Evolutionary conservation across 2,329 filamentous ascomycete species (phyloP), one percentile per base, ranked within the genome.

Genomic region (Colletotrichum sp.): DNA sequence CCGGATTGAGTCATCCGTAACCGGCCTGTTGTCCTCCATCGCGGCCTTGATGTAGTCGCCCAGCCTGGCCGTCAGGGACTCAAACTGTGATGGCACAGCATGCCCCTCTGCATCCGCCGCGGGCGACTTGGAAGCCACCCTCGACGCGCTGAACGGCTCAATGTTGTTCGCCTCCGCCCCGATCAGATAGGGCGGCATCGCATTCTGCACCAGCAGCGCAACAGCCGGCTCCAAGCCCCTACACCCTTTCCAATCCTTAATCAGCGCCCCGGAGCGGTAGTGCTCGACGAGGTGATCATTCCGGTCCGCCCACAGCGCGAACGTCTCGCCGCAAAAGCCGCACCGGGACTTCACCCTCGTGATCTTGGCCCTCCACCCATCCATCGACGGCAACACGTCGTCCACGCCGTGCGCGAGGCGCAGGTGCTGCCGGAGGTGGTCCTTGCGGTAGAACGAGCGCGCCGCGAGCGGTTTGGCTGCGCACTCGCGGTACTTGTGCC

Each of bases 31-130:
- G 3, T 28, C 1, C 13, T 28, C 24, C 21, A 59, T 59, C n/a
- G 21, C 55, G 16, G 24, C 7, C 26, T 28, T 59, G 0, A 59
- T 6, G 24, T 59, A 59, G 16, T 59, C 55, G 21, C 55, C 55
- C 12, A 57, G 52, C 15, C 55, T 59, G 0, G 55, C 55, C 15
- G 55, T 59, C 21, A 28, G 55, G 7, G 55, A 28, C 26, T 59
- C 55, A 16, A 59, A 59, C 21, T 59, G 55, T 5, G 55, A 59
- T 2, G 55, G 55, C 26, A 24, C n/a, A 24, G 24, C 55, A 59
- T 59, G 2, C 13, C n/a, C 0, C 2, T 3, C 16, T 5, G 0
- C 18, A n/a, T 49, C 39, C 9, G 39, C 39, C 39, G 39, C 9
- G 3, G 39, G 18, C 9, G 39, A 49, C 39, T n/a, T 49, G 1